Percentiles rank a stretch among this genome's conserved stretches.
phyloP scores from a whole-genome alignment of 164 flowering plant species.

The Macadamia integrifolia region DNA sequence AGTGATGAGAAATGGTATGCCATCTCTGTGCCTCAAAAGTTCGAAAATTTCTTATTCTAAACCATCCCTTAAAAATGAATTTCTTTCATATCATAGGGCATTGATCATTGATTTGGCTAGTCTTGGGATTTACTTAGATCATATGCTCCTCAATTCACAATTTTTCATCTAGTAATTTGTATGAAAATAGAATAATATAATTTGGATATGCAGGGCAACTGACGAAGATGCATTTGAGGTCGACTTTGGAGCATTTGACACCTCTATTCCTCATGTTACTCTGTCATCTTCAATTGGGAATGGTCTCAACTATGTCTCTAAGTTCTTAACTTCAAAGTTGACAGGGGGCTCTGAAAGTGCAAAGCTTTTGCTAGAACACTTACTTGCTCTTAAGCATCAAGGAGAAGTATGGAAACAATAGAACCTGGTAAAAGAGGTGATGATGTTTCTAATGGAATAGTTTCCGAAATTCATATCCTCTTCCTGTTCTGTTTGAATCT shows the following conservation, averaged over 20 bases:
- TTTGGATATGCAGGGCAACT: constrained; percentile 59
- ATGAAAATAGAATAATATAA: background rate
- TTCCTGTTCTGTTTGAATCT: background rate
- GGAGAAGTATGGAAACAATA: constrained; percentile 60
- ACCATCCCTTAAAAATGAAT: no score
- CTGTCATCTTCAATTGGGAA: constrained; percentile 83
- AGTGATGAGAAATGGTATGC: constrained; percentile 70
- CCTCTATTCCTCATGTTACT: constrained; percentile 43
- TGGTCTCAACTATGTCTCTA: constrained; percentile 53
- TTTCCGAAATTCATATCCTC: background rate
- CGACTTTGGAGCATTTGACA: constrained; percentile 78
- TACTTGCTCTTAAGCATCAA: constrained; percentile 45
- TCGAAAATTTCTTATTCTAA: no score
- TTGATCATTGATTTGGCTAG: no score
- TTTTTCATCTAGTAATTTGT: background rate
- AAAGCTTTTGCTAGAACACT: constrained; percentile 54
- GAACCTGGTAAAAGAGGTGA: background rate
- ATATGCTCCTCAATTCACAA: no score
- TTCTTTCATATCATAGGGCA: no score
- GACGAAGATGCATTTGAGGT: constrained; percentile 85
- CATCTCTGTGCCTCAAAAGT: no score
- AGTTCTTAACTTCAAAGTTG: constrained; percentile 53
- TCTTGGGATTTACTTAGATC: no score
- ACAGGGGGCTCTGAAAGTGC: constrained; percentile 24
- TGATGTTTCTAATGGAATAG: background rate